Evolutionary conservation across 2,329 filamentous ascomycete species (phyloP), one percentile per base, ranked within the genome.

Genomic region (Xenoacremonium recifei): DNA sequence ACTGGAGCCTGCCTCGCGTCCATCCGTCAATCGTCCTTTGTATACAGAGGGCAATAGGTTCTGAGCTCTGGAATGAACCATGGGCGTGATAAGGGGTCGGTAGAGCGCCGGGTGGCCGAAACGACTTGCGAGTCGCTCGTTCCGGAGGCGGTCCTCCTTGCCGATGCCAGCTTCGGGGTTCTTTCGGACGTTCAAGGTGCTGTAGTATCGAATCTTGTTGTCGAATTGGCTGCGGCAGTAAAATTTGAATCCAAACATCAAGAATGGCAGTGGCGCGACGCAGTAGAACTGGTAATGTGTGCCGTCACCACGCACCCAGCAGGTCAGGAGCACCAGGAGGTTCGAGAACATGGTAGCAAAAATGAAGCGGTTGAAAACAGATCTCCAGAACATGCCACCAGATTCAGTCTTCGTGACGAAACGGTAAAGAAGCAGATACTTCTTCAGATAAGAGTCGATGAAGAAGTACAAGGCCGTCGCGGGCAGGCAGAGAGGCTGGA

Each of bases 321-420:
- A 79, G 23, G 90, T 79, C 20, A 95, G 71, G 39, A 87, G 88
- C 19, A 90, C 81, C 41, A 96, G 77, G 9, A 89, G 62, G 54
- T 96, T 90, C 25, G 88, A 79, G 7, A 99, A 71, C 20, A 95
- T 79, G 1, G 82, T 76, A 20, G 82, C 88, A 55, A 96, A 92
- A 18, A 97, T 70, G 63, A 96, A 76, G n/a, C 93, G 86, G 65
- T 99, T 99, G 75, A 89, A 95, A 6, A 97, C 65, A 1, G 91
- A 80, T 15, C 89, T 83, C 93, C 93, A 99, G 62, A 89, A 96
- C 62, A 87, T 80, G 37, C 93, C 93, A 7, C 91, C 93, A 0
- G 91, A 96, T 62, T 99, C 93, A 20, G 86, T 96, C 72, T 97
- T 99, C 35, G 93, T 99, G 51, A 95, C 80, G 60, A 96, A 97